Conservation (phyloP, 371 early-diverging fungal species). For the Umbelopsis sp. region DNA sequence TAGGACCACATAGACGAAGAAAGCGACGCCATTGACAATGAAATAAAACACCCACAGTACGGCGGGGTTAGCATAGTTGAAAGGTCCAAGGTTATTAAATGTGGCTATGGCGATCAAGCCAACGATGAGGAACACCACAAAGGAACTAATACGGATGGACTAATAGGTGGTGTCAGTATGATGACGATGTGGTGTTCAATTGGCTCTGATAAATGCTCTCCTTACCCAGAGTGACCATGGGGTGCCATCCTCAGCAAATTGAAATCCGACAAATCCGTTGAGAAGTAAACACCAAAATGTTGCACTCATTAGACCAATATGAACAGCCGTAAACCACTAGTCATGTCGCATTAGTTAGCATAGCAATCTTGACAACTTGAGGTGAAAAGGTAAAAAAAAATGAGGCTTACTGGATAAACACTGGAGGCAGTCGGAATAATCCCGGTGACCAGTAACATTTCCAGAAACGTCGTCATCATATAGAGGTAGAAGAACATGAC, state of each 20-base stretch:
- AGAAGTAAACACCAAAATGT: slow-evolving; percentile 82
- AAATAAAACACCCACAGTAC: slow-evolving; percentile 78
- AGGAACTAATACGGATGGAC: slow-evolving; percentile 73
- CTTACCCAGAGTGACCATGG: slow-evolving; percentile 60
- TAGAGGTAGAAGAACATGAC: slow-evolving; percentile 91
- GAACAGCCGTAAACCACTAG: slow-evolving; percentile 78
- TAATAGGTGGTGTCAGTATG: slow-evolving; percentile 38
- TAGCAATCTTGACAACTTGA: not conserved
- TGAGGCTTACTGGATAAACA: slow-evolving; percentile 71
- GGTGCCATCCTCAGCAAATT: slow-evolving; percentile 93
- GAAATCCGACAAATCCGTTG: slow-evolving; percentile 91
- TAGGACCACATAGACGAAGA: slow-evolving; percentile 74
- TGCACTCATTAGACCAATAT: slow-evolving; percentile 73
- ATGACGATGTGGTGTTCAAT: slow-evolving; percentile 54
- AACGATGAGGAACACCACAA: slow-evolving; percentile 63
- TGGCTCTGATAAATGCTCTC: slow-evolving; percentile 13
- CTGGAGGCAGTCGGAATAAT: slow-evolving; percentile 77
- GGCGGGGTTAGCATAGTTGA: slow-evolving; percentile 62
- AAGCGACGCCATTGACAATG: slow-evolving; percentile 68
- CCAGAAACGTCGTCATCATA: slow-evolving; percentile 67
- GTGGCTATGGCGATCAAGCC: slow-evolving; percentile 78
- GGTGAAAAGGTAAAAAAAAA: not conserved
- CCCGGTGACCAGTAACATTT: slow-evolving; percentile 79
- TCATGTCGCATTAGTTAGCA: slow-evolving; percentile 14
- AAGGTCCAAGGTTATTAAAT: slow-evolving; percentile 66